Evolutionary conservation across 352 stramenopile genomes (phyloP), one percentile per base, ranked within the genome.

Genomic region (Phytophthora agathidicida): DNA sequence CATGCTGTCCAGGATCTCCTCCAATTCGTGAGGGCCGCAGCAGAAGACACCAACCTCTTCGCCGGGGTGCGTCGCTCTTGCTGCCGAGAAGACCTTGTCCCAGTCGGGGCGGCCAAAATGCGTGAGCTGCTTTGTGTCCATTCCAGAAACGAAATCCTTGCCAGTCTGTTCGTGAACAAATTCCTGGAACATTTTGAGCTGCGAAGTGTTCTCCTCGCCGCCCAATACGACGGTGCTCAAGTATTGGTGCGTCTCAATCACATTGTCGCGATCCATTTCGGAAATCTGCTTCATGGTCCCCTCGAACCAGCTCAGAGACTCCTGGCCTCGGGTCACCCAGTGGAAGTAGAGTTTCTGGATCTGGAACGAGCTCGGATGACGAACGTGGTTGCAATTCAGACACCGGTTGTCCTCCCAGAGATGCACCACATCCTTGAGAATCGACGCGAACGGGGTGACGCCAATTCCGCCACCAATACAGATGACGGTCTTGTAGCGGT

Each of bases 321-420:
- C 71, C 36, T 91, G 83, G 5, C 61, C 80, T 14, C 84, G 73
- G 14, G 80, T 91, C 28, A 83, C 77, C 84, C 85, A 96, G 55
- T 93, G 78, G 57, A 94, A 96, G 61, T 93, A 93, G 7, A 91
- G 51, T 58, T 92, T 89, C 60, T 77, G 74, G 54, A 92, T 76
- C 46, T 80, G 62, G 71, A 94, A 86, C 38, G 69, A 77, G 49
- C 59, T 71, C 17, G 83, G 75, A 51, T 90, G 65, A 16, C 80
- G 72, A 44, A 91, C 73, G 39, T 84, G 62, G 37, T 80, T 82
- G 67, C 76, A 92, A 42, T 83, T 77, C 10, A 57, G 33, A 44
- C 83, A 91, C 0, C 79, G 83, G 55, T 86, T 83, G 50, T 80
- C 71, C 20, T 91, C 75, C 71, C 77, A 86, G 0, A 83, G 65